phyloP scores from a whole-genome alignment of 78 protist species.

The Carpediemonas membranifera region DNA sequence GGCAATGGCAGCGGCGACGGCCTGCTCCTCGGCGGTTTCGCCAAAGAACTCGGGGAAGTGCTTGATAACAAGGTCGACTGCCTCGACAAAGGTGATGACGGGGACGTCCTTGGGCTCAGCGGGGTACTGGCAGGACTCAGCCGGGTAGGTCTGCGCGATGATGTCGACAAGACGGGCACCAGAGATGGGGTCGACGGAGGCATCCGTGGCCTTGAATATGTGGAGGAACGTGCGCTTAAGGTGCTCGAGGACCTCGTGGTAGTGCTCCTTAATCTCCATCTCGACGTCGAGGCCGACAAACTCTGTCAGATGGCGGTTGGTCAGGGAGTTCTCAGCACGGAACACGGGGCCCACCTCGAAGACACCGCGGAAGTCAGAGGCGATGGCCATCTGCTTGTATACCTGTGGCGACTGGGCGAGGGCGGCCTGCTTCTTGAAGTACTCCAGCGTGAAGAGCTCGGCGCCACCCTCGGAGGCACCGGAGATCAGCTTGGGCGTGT shows the following conservation, averaged over 20 bases:
- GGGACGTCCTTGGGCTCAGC: conserved; percentile 35
- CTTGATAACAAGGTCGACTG: conserved; percentile 9
- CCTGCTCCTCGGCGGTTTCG: not conserved
- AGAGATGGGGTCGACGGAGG: conserved; percentile 29
- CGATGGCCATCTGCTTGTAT: conserved; percentile 95
- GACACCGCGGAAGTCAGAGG: conserved; percentile 81
- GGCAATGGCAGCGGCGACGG: not conserved
- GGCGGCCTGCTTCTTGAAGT: conserved; percentile 9
- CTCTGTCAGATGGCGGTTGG: conserved; percentile 95
- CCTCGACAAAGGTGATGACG: conserved; percentile 18
- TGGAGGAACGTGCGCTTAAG: conserved; percentile 55
- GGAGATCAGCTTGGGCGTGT: conserved; percentile 71
- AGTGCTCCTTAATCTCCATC: conserved; percentile 57
- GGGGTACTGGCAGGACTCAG: conserved; percentile 56
- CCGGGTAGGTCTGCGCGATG: conserved; percentile 23
- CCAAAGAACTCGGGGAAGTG: not conserved
- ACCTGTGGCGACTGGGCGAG: conserved; percentile 4
- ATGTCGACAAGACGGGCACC: conserved; percentile 39
- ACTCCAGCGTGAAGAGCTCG: conserved; percentile 86
- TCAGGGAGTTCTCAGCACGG: conserved; percentile 89
- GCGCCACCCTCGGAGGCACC: conserved; percentile 95
- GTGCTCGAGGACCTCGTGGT: conserved; percentile 54
- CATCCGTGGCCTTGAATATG: conserved; percentile 54
- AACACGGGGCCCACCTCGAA: conserved; percentile 96
- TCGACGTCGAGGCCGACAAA: conserved; percentile 96